Base-by-base conservation (phyloP, 2,329 filamentous ascomycete genomes). In the Neurospora sp. region DNA sequence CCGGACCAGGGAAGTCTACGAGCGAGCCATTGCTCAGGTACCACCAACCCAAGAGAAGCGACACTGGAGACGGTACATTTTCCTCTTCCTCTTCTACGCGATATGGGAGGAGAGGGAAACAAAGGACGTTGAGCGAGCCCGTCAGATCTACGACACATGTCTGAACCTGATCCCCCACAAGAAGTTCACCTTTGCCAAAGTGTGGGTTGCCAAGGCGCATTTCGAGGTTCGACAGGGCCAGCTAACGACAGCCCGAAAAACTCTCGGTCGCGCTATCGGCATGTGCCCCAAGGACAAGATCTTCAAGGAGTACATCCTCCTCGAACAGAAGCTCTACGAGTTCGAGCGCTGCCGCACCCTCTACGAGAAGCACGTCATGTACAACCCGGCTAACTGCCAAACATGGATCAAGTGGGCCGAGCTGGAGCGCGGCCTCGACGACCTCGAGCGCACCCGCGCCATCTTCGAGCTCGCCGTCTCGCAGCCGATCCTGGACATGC, bases 391-490 rank as follows among this genome's bases (percentile, higher is more conserved):
- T 71, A 98, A 97, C 80, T 92, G 90, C 77, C 91, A 95, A 80
- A 93, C 94, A 0, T 99, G 96, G 96, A 97, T 98, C 80, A 91
- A 93, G 76, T 99, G 97, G 80, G 93, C 96, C 1, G 93, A 97
- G 80, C 85, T 99, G 38, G 96, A 99, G 80, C 89, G 93, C 40
- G 93, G 92, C 0, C 85, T 99, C 6, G 94, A 97, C 77, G 96
- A 99, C 76, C 81, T 94, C 3, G 93, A 97, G 23, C 91, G 96
- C 38, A 90, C 92, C 17, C 87, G 96, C 62, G 94, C 91, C 66
- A 97, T 99, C 75, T 98, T 93, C 78, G 95, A 98, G 81, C 85
- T 98, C 37, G 95, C 92, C 2, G 90, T 97, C 71, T 85, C 87
- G 67, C 94, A 98, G 79, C 86, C 90, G 1, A 87, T 89, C 39